A percentile compares a stretch with the other conserved stretches of the same genome.
These are phyloP conservation scores for Botrytis fragariae DNA, from an alignment of 2,329 filamentous ascomycete genomes.

Conservation along the genomic window DNA sequence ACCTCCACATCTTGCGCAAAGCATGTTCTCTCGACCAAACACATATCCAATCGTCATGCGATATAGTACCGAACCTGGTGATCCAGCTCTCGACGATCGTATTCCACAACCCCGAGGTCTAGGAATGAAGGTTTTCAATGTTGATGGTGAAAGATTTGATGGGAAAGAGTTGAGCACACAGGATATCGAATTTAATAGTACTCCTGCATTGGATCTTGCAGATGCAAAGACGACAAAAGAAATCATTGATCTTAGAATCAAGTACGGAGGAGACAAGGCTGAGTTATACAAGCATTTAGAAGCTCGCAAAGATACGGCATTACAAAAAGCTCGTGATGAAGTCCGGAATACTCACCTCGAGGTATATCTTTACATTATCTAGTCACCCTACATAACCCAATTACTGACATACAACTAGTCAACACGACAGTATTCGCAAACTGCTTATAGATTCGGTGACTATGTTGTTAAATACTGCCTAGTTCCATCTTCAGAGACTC, in stretches of 20 bases:
- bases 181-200: slow-evolving; percentile 51
- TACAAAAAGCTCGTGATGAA: slow-evolving; percentile 43
- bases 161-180: slow-evolving; percentile 39
- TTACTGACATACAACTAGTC: slow-evolving; percentile 33
- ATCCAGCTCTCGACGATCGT: slow-evolving; percentile 43
- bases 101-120: slow-evolving; percentile 48
- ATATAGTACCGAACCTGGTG: slow-evolving; percentile 42
- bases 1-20: slow-evolving; percentile 45
- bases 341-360: slow-evolving; percentile 37
- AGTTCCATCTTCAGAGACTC: slow-evolving; percentile 43
- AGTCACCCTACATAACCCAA: slow-evolving; percentile 31
- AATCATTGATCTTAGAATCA: slow-evolving; percentile 44
- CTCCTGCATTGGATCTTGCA: slow-evolving; percentile 47
- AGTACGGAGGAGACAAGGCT: slow-evolving; percentile 40
- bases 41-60: slow-evolving; percentile 40
- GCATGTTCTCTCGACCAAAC: slow-evolving; percentile 38
- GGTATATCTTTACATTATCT: background rate
- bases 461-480: slow-evolving; percentile 49
- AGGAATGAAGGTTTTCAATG: slow-evolving; percentile 50
- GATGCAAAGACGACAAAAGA: slow-evolving; percentile 46
- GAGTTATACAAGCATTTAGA: slow-evolving; percentile 45
- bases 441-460: slow-evolving; percentile 48
- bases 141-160: slow-evolving; percentile 45
- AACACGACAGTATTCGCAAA: slow-evolving; percentile 46
- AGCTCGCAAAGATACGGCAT: slow-evolving; percentile 39